These are phyloP conservation scores for Carallia pectinifolia DNA, from an alignment of 345 rosid genomes.

Conservation along the genomic window DNA sequence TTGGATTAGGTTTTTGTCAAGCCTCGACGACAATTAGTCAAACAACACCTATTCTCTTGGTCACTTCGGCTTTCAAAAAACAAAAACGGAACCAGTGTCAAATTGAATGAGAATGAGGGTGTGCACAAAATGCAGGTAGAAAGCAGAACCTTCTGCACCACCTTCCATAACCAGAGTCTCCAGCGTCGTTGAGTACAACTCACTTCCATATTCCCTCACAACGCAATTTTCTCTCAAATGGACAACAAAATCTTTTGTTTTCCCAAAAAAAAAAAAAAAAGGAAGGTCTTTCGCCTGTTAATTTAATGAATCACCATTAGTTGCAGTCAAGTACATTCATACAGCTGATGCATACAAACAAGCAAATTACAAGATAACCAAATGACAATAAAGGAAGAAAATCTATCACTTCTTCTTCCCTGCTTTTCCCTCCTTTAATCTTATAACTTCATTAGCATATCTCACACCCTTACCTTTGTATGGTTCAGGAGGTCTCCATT, in stretches of 20 bases:
- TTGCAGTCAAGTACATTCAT: neutral
- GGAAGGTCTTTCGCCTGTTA: neutral
- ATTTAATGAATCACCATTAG: neutral
- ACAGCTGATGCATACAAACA: neutral
- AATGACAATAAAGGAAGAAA: neutral
- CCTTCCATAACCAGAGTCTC: no score
- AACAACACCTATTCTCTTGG: no score
- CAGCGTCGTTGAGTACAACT: no score
- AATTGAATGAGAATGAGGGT: no score
- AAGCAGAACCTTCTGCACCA: no score
- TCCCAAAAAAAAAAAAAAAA: neutral
- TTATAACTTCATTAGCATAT: constrained; percentile 68
- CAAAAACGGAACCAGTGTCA: no score
- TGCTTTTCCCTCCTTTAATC: constrained; percentile 94
- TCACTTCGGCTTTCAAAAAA: no score
- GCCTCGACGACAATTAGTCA: no score
- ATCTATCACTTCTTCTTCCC: constrained; percentile 78
- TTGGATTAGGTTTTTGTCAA: no score
- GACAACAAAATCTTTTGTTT: no score
- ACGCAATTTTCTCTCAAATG: neutral
- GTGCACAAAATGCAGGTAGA: no score
- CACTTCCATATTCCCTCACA: no score
- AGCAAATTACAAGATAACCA: neutral
- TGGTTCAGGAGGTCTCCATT: constrained; percentile 97
- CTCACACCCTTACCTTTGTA: constrained; percentile 96